phyloP scores from a whole-genome alignment of 1,284 basidiomycete genomes.

The Cutaneotrichosporon cavernicola region DNA sequence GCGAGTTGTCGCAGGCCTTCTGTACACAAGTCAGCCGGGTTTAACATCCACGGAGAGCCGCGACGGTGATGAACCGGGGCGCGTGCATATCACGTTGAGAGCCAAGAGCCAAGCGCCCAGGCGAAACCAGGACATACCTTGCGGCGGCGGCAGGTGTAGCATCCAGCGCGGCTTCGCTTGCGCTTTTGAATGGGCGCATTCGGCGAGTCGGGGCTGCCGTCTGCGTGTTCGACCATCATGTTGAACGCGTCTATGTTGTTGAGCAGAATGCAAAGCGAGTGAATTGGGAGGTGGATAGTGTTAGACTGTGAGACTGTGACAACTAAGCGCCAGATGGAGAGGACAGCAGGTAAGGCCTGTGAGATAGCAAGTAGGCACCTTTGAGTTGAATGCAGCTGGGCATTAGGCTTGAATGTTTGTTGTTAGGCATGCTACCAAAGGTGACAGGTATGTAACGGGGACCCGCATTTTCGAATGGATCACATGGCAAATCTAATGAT shows the following conservation, averaged over 20 bases:
- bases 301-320: neutral
- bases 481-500: neutral
- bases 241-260: neutral
- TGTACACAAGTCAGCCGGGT: conserved; percentile 13
- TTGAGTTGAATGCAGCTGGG: neutral
- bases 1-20: conserved; percentile 28
- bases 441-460: neutral
- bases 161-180: conserved; percentile 26
- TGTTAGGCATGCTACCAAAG: neutral
- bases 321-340: neutral
- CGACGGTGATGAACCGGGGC: neutral
- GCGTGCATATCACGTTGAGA: neutral
- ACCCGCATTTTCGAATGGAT: neutral
- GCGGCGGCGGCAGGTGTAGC: conserved; percentile 29
- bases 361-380: neutral
- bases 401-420: neutral
- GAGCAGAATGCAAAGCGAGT: neutral
- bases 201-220: conserved; percentile 13
- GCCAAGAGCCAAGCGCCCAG: conserved; percentile 12
- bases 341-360: neutral
- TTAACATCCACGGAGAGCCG: neutral
- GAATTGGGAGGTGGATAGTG: neutral
- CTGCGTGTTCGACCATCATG: conserved; percentile 6
- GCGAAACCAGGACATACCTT: conserved; percentile 18
- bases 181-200: conserved; percentile 16